Base-by-base conservation (phyloP, 1,139 yeast genomes). In the Pichia sp. region DNA sequence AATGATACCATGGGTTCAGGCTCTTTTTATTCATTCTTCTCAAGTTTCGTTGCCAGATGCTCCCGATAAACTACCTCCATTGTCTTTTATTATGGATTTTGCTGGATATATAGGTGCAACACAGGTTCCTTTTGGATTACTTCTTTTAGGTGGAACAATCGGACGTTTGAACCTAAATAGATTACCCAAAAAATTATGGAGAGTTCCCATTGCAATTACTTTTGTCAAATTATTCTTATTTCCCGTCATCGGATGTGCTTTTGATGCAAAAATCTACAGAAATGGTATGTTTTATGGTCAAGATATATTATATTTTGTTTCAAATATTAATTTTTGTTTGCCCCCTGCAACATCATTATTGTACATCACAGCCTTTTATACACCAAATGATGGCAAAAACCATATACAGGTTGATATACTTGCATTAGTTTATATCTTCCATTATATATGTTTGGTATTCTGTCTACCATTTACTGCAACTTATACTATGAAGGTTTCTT, bases 311-410 rank as follows among this genome's bases (percentile, higher is more conserved):
- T 62, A 72, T 20, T 84, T 89, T 52, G 81, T 88, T 14, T 73
- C 84, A 54, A 82, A 83, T 17, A 68, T 88, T 36, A 78, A 82
- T 18, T 82, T 79, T 58, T 88, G 93, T 0, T 70, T 85, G 44
- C 96, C 96, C 0, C 80, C 84, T 47, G 95, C 96, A 0, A 88
- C 96, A 0, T 74, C 88, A 1, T 74, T 85, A 52, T 79, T 88
- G 18, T 88, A 85, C 57, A 68, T 88, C 48, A 85, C 96, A 3
- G 91, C 95, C 5, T 79, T 84, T 56, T 84, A 79, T 59, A 79
- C 91, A 2, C 83, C 81, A 35, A 77, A 83, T 1, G 68, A 67
- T 36, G 65, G 74, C 8, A 76, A 68, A 1, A 76, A 74, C 22
- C 83, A 80, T 54, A 54, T 77, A 10, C 95, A 85, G 60, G 78